Evolutionary conservation across 208 protist genomes (phyloP), one percentile per base, ranked within the genome.

Genomic region (Willaertia magna): DNA sequence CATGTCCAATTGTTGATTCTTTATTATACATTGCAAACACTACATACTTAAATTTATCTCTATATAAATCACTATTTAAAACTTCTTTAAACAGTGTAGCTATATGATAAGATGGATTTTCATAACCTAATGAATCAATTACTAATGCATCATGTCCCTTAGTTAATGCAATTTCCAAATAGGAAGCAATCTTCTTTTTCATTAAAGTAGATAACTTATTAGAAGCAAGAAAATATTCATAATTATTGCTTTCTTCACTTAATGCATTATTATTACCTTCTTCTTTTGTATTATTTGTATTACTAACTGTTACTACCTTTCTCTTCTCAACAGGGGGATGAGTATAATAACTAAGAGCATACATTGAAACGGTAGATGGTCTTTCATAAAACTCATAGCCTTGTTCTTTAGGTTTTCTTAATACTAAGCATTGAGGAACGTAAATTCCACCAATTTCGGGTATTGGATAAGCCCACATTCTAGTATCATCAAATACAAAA

Each of bases 101-200:
- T 39, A 88, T 74, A 39, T 88, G 86, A 43, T 76, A n/a, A 16
- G 86, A 2, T 11, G 86, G 86, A 42, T 81, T 86, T 4, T 9
- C 20, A 30, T 52, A 49, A 0, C 86, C 86, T 48, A 48, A 74
- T 16, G 78, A 42, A 26, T 44, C 30, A 1, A 88, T 0, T 18
- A 88, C 86, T 4, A 88, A 4, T 1, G 34, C 1, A 81, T 88
- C 86, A 85, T 88, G 59, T n/a, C 34, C 34, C 11, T 88, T 67
- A 39, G 14, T 12, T 11, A 82, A 40, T n/a, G 75, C 61, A 49
- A 43, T 48, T 30, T 75, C 22, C 30, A 88, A 86, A n/a, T 86
- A 20, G 14, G 18, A 34, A 0, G 11, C n/a, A 20, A 88, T 88
- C 30, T 85, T 88, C 30, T 48, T 18, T 34, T 52, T 40, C 4